Evolutionary conservation across 495 filamentous ascomycete genomes (phyloP).

Genomic region (Wilcoxina mikolae): DNA sequence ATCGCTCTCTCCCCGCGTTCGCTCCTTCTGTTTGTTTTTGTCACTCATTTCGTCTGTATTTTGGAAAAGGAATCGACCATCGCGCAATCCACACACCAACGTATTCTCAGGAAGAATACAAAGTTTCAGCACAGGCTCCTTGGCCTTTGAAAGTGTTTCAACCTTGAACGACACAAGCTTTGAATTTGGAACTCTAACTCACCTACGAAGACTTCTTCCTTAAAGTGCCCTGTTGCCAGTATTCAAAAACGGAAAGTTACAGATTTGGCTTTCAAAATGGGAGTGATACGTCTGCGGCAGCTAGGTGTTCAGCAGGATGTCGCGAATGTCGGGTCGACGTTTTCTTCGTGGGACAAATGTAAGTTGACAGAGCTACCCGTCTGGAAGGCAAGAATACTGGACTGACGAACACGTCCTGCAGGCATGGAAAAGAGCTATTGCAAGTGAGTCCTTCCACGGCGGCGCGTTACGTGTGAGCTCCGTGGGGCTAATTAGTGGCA

Average conservation of each 20-base stretch:
- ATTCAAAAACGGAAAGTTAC: neutral
- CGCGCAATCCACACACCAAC: no score
- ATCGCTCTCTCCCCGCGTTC: no score
- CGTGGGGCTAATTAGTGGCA: neutral
- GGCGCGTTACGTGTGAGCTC: neutral
- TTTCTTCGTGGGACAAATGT: neutral
- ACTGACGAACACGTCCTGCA: neutral
- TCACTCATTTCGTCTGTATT: neutral
- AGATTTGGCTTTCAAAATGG: neutral
- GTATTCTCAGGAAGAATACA: constrained; percentile 1
- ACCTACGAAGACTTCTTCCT: neutral
- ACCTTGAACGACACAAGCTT: neutral
- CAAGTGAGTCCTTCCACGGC: neutral
- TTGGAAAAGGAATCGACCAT: neutral
- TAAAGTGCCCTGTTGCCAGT: neutral
- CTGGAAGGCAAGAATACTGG: neutral
- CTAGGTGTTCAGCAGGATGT: neutral
- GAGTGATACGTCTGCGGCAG: neutral
- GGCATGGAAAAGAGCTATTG: neutral
- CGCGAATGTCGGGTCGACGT: neutral
- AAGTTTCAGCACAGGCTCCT: neutral
- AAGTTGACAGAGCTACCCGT: neutral
- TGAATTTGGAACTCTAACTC: neutral
- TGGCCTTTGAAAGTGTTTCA: neutral
- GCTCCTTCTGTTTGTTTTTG: neutral